A percentile compares a stretch with the other conserved stretches of the same genome.
Conservation (phyloP, 2,329 filamentous ascomycete species). For the Claviceps sp. region DNA sequence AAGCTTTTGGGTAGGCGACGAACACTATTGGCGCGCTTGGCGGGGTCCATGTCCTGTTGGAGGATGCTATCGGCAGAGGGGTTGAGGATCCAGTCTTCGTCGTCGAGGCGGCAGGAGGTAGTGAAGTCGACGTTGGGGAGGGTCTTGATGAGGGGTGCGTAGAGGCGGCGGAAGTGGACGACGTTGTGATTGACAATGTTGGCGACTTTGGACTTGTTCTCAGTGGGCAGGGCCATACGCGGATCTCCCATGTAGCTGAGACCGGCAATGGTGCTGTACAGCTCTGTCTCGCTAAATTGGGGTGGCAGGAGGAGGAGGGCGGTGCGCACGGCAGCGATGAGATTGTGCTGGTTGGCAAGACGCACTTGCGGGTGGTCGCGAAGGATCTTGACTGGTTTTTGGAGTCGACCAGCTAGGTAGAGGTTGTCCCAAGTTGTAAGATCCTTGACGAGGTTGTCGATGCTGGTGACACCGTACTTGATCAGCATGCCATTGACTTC, state of each 20-base stretch:
- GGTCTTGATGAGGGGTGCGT: constrained; percentile 77
- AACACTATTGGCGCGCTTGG: constrained; percentile 91
- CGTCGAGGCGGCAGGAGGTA: constrained; percentile 32
- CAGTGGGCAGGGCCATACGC: constrained; percentile 82
- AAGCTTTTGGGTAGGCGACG: constrained; percentile 77
- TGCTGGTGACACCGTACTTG: constrained; percentile 94
- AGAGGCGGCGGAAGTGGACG: constrained; percentile 79
- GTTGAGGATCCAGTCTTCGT: constrained; percentile 27
- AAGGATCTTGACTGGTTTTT: constrained; percentile 96
- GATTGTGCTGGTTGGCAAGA: constrained; percentile 88
- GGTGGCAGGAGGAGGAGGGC: constrained; percentile 76
- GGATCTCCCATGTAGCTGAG: constrained; percentile 93
- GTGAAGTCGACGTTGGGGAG: constrained; percentile 78
- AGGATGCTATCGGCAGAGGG: constrained; percentile 50
- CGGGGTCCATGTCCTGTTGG: constrained; percentile 82
- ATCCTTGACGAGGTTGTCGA: constrained; percentile 78
- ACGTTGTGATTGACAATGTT: constrained; percentile 93
- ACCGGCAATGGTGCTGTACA: constrained; percentile 84
- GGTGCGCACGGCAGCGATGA: constrained; percentile 81
- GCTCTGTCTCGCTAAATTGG: constrained; percentile 70
- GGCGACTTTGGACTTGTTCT: constrained; percentile 81
- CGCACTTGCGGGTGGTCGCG: constrained; percentile 86
- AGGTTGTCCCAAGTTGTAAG: constrained; percentile 85
- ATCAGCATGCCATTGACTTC: constrained; percentile 91
- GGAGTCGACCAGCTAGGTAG: constrained; percentile 89